Conservation (phyloP, 1,284 basidiomycete genomes). For the Leccinum huronense region DNA sequence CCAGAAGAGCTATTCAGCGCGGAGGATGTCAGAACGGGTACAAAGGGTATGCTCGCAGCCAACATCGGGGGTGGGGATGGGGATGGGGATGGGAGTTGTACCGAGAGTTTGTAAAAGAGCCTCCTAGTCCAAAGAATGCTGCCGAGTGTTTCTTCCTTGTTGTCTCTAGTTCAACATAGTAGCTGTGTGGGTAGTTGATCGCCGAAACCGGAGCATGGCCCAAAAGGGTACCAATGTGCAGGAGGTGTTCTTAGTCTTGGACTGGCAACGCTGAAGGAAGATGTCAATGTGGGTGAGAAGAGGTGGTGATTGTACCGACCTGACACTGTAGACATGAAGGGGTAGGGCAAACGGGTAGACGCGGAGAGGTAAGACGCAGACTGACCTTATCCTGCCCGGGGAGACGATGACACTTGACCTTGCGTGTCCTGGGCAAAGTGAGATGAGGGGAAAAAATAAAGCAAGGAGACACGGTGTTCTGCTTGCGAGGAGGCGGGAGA, state of each 20-base stretch:
- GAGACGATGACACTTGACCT: conserved; percentile 66
- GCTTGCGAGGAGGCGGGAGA: conserved; percentile 74
- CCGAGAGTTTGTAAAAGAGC: conserved; percentile 47
- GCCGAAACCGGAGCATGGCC: conserved; percentile 19
- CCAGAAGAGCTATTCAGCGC: conserved; percentile 31
- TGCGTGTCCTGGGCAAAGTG: conserved; percentile 57
- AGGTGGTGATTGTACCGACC: conserved; percentile 41
- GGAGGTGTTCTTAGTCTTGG: conserved; percentile 50
- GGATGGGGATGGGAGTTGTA: conserved; percentile 28
- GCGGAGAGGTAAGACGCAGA: conserved; percentile 4
- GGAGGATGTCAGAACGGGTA: conserved; percentile 33
- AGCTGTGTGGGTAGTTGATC: conserved; percentile 43
- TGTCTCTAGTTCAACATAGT: conserved; percentile 76
- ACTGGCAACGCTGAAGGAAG: conserved; percentile 64
- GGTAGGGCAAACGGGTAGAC: conserved; percentile 13
- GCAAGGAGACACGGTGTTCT: conserved; percentile 61
- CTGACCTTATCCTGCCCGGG: conserved; percentile 75
- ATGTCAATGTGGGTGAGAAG: conserved; percentile 11
- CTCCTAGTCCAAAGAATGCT: conserved; percentile 58
- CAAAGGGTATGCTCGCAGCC: conserved; percentile 24
- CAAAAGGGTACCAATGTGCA: conserved; percentile 63
- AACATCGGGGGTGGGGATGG: conserved; percentile 10
- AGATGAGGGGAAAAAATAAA: neutral
- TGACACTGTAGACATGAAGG: conserved; percentile 51
- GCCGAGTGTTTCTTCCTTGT: conserved; percentile 73